phyloP scores from a whole-genome alignment of 768 basidiomycete species.

The Suillus clintonianus region DNA sequence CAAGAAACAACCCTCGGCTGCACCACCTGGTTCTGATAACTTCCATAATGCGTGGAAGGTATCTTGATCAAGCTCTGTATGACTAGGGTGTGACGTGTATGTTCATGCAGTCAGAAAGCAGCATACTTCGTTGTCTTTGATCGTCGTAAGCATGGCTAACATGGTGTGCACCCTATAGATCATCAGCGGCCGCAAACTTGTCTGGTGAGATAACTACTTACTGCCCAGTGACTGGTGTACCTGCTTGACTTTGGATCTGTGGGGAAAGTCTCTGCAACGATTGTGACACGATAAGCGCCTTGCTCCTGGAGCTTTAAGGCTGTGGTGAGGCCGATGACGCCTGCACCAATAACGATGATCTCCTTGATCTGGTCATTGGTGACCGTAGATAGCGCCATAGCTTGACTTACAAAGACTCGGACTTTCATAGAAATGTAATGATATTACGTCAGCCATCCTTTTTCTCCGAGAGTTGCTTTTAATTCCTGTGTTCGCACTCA shows the following conservation, averaged over 20 bases:
- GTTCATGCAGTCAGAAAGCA: neutral
- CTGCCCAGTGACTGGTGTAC: conserved; percentile 85
- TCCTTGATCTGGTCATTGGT: conserved; percentile 16
- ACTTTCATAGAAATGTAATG: neutral
- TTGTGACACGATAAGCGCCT: conserved; percentile 61
- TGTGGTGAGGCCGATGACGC: conserved; percentile 78
- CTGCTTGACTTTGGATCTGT: conserved; percentile 71
- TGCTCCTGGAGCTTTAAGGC: conserved; percentile 69
- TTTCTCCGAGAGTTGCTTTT: conserved; percentile 6
- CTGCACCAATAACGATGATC: conserved; percentile 47
- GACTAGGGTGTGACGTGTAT: neutral
- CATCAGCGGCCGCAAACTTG: neutral
- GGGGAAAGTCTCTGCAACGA: conserved; percentile 73
- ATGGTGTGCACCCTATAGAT: conserved; percentile 74
- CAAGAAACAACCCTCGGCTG: conserved; percentile 62
- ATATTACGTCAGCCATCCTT: conserved; percentile 14
- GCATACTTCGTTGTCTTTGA: conserved; percentile 54
- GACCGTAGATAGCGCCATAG: neutral
- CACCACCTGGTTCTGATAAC: conserved; percentile 59
- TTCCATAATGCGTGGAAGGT: conserved; percentile 80
- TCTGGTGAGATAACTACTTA: conserved; percentile 34
- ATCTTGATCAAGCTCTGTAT: conserved; percentile 62
- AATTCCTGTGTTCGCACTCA: neutral
- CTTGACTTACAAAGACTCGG: neutral
- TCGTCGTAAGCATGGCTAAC: conserved; percentile 59